Evolutionary conservation across 2,329 filamentous ascomycete species (phyloP).

Genomic region (Gremmenia infestans): DNA sequence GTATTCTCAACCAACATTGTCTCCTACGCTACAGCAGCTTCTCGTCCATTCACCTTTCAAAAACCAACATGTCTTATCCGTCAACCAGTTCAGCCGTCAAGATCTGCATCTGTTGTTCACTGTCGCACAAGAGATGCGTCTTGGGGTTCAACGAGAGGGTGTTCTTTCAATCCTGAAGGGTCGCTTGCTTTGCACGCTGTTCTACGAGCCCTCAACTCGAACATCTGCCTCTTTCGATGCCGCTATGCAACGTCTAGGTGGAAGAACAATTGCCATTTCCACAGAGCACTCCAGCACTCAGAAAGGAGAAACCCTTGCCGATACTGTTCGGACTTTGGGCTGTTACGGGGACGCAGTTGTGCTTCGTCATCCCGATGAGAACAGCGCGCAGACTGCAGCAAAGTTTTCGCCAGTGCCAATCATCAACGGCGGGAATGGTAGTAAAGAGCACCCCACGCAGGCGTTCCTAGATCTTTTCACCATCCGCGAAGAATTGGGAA

Average conservation of each 20-base stretch:
- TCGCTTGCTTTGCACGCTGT: slow-evolving; percentile 83
- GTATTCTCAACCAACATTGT: slow-evolving; percentile 46
- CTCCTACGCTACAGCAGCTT: slow-evolving; percentile 64
- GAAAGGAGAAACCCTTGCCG: slow-evolving; percentile 91
- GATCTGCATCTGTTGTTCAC: slow-evolving; percentile 94
- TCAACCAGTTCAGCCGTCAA: slow-evolving; percentile 80
- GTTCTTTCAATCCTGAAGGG: slow-evolving; percentile 83
- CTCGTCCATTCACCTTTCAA: slow-evolving; percentile 82
- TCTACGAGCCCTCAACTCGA: slow-evolving; percentile 95
- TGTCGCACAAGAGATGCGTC: slow-evolving; percentile 94
- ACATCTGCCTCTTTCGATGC: slow-evolving; percentile 96
- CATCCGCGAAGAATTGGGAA: slow-evolving; percentile 94
- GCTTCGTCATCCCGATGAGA: slow-evolving; percentile 85
- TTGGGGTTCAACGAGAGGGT: slow-evolving; percentile 88
- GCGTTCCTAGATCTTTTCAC: slow-evolving; percentile 97
- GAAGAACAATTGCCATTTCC: slow-evolving; percentile 74
- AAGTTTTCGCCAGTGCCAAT: slow-evolving; percentile 87
- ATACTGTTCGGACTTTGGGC: slow-evolving; percentile 87
- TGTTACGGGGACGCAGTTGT: slow-evolving; percentile 95
- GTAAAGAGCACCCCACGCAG: slow-evolving; percentile 93
- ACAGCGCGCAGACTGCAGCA: slow-evolving; percentile 73
- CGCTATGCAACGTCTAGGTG: slow-evolving; percentile 96
- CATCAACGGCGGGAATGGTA: slow-evolving; percentile 96
- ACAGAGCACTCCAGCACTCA: slow-evolving; percentile 82
- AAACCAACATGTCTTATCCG: slow-evolving; percentile 83